Base-by-base conservation (phyloP, 225 moss, liverwort and hornwort genomes). In the Asterella californica region DNA sequence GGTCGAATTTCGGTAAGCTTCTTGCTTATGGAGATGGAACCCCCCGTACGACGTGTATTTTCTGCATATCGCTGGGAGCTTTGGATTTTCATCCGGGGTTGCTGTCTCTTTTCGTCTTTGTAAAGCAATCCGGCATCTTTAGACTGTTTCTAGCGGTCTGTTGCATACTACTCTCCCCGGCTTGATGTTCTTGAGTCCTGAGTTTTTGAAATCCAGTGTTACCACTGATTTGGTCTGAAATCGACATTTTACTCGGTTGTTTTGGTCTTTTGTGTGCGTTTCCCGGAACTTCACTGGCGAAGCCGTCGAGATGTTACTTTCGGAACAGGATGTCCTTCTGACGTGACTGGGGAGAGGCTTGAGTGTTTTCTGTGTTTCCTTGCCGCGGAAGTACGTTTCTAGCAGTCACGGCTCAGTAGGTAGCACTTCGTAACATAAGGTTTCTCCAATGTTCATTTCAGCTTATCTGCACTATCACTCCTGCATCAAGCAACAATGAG, bases 381-480 rank as follows among this genome's bases (percentile, higher is more conserved):
- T 42, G 42, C 42, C 42, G 42, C 42, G 42, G 42, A 7, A 42
- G 42, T 42, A 2, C 42, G 42, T 42, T 42, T 42, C 42, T 42
- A 42, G 42, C 42, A 42, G 42, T 42, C 7, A 42, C 57, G 17
- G 57, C 57, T 59, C 24, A 3, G 11, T 12, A 59, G 57, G 57
- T 2, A n/a, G 24, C 57, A 59, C 57, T 14, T 36, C 22, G 5
- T 34, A n/a, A 17, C 32, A 38, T 10, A 59, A 38, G 11, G 72
- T 72, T 32, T 53, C 42, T 52, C 60, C 49, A 22, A 19, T 77
- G 15, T 54, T 76, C 72, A 32, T 33, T 84, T 78, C 87, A 96
- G 96, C 88, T 96, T 68, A 96, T 96, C 70, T 96, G 96, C 88
- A 96, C 96, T 38, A 92, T 96, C 54, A 96, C 96, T 72, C 96